phyloP scores from a whole-genome alignment of 2,329 filamentous ascomycete species.

The Penicillium sp. region DNA sequence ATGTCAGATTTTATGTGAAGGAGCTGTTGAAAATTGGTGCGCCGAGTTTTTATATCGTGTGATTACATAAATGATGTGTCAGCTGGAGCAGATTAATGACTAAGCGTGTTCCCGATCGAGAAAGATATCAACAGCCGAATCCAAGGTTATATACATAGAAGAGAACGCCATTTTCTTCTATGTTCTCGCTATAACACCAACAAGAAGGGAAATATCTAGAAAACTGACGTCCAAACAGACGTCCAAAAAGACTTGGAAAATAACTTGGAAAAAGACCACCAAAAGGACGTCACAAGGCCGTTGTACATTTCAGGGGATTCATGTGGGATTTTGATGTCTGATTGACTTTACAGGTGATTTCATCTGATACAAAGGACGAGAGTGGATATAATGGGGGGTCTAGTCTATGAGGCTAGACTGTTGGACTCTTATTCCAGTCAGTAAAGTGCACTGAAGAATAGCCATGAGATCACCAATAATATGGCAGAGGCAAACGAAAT shows the following conservation, averaged over 20 bases:
- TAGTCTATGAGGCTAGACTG: neutral
- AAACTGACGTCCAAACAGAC: too few relatives aligned
- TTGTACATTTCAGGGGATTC: neutral
- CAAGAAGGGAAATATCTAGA: too few relatives aligned
- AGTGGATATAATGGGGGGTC: too few relatives aligned
- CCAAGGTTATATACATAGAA: neutral
- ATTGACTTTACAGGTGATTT: too few relatives aligned
- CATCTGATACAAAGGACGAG: too few relatives aligned
- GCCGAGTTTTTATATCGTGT: slow-evolving; percentile 10
- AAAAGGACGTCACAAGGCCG: too few relatives aligned
- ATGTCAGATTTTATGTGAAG: neutral
- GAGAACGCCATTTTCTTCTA: too few relatives aligned
- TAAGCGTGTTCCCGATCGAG: neutral
- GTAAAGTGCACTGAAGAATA: neutral
- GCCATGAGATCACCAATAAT: neutral
- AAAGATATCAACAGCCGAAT: slow-evolving; percentile 1
- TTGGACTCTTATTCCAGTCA: neutral
- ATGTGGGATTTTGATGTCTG: neutral
- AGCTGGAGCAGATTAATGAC: neutral
- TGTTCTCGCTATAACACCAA: too few relatives aligned
- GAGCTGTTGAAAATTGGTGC: neutral
- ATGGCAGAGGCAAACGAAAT: neutral
- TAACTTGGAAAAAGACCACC: too few relatives aligned
- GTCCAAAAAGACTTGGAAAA: too few relatives aligned
- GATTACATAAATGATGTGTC: slow-evolving; percentile 3